Conservation (phyloP, 2,329 filamentous ascomycete species). For the Venturiaceae sp. region DNA sequence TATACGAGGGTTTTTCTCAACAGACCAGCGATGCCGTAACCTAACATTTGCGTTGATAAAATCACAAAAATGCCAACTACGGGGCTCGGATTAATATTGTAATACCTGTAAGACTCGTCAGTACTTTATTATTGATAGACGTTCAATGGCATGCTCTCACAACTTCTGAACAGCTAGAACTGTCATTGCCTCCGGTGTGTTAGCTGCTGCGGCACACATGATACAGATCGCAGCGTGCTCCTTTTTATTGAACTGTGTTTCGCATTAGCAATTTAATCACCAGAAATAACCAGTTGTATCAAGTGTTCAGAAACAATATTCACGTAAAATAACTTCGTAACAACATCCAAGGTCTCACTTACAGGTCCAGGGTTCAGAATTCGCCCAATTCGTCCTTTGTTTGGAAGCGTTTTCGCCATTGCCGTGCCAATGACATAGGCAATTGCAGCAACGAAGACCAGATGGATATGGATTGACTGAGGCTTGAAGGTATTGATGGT, state of each 20-base stretch:
- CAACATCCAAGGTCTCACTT: not conserved
- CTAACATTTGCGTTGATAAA: constrained; percentile 11
- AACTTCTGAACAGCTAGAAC: constrained; percentile 10
- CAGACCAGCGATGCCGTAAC: constrained; percentile 12
- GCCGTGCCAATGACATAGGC: constrained; percentile 32
- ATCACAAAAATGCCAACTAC: constrained; percentile 9
- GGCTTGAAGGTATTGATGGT: constrained; percentile 30
- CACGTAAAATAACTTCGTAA: no score
- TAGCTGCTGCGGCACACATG: constrained; percentile 9
- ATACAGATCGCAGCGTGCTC: constrained; percentile 19
- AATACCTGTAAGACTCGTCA: constrained; percentile 1
- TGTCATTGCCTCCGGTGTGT: constrained; percentile 8
- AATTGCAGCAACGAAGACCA: constrained; percentile 36
- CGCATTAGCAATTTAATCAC: not conserved
- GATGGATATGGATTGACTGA: constrained; percentile 32
- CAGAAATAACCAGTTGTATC: not conserved
- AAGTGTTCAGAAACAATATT: not conserved
- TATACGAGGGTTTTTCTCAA: constrained; percentile 11
- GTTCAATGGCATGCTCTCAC: not conserved
- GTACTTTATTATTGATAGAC: constrained; percentile 24
- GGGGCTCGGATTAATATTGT: constrained; percentile 4
- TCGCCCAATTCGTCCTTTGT: constrained; percentile 20
- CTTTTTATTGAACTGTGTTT: constrained; percentile 20
- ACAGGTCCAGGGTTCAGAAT: constrained; percentile 29
- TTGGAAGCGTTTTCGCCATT: constrained; percentile 27